phyloP scores from a whole-genome alignment of 2,329 filamentous ascomycete species.

The Ceratocystis diversiconidia region DNA sequence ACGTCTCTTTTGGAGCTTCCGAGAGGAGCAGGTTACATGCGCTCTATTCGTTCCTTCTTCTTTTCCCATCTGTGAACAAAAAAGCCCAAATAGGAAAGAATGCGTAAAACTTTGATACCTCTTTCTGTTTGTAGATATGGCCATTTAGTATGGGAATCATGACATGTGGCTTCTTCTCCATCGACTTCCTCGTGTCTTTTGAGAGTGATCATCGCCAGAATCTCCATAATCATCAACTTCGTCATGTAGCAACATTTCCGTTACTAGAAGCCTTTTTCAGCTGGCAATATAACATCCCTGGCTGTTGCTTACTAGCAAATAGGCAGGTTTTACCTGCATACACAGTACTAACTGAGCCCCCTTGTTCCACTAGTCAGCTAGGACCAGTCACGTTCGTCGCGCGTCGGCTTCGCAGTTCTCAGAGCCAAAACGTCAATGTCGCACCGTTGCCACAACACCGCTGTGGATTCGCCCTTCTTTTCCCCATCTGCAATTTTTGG shows the following conservation, averaged over 20 bases:
- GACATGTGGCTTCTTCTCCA: neutral
- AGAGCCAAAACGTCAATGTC: neutral
- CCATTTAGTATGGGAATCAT: neutral
- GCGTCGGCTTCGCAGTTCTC: neutral
- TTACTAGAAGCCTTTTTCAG: neutral
- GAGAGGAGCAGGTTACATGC: no score
- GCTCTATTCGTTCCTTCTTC: no score
- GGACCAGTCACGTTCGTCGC: slow-evolving; percentile 2
- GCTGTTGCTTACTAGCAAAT: neutral
- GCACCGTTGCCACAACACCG: neutral
- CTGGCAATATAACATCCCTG: slow-evolving; percentile 1
- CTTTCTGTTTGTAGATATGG: neutral
- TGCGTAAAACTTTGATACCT: neutral
- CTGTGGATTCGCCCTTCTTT: slow-evolving; percentile 2
- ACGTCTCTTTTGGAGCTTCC: neutral
- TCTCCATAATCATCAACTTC: neutral
- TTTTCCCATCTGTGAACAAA: neutral
- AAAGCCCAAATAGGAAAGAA: neutral
- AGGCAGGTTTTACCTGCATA: neutral
- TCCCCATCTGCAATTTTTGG: neutral
- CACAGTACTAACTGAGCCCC: neutral
- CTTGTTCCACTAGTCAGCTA: neutral
- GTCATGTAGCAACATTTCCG: neutral
- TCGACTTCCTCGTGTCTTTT: no score
- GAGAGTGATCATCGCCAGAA: neutral